Evolutionary conservation across 108 stramenopile genomes (phyloP).

Genomic region (Hondaea fermentalgiana): DNA sequence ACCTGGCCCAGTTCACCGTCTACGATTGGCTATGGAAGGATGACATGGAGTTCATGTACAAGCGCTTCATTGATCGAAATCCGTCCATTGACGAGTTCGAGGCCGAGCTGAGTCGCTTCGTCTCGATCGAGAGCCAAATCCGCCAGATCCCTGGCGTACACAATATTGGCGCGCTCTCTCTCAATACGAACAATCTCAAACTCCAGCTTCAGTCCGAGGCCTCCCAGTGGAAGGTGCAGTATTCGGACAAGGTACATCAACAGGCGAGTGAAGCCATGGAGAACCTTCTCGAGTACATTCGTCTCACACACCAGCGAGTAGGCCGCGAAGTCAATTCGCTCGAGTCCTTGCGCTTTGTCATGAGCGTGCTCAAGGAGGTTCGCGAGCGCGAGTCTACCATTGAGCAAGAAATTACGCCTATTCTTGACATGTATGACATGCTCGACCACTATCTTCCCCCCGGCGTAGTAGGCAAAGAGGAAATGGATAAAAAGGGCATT

Average conservation of each 20-base stretch:
- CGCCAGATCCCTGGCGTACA: conserved; percentile 35
- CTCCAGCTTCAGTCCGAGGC: conserved; percentile 45
- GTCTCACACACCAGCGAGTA: conserved; percentile 33
- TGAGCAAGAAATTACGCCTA: conserved; percentile 51
- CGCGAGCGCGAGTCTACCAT: conserved; percentile 52
- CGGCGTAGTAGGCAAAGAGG: conserved; percentile 44
- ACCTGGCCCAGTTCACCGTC: conserved; percentile 37
- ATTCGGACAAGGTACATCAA: conserved; percentile 50
- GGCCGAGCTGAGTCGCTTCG: conserved; percentile 33
- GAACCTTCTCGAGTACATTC: conserved; percentile 46
- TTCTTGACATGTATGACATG: conserved; percentile 58
- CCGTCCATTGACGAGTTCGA: conserved; percentile 48
- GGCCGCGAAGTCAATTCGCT: conserved; percentile 44
- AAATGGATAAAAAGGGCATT: conserved; percentile 48
- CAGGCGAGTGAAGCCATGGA: conserved; percentile 44
- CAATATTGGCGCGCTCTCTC: conserved; percentile 48
- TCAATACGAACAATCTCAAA: conserved; percentile 56
- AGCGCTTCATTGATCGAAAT: conserved; percentile 30
- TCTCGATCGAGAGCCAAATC: conserved; percentile 45
- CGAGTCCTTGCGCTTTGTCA: conserved; percentile 47
- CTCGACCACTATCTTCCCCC: conserved; percentile 52
- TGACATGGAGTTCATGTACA: conserved; percentile 48
- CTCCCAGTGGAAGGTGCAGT: conserved; percentile 52
- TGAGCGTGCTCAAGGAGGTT: conserved; percentile 53
- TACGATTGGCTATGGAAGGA: conserved; percentile 64